Evolutionary conservation across 768 basidiomycete species (phyloP), one percentile per base, ranked within the genome.

Genomic region (Leccinum boreale): DNA sequence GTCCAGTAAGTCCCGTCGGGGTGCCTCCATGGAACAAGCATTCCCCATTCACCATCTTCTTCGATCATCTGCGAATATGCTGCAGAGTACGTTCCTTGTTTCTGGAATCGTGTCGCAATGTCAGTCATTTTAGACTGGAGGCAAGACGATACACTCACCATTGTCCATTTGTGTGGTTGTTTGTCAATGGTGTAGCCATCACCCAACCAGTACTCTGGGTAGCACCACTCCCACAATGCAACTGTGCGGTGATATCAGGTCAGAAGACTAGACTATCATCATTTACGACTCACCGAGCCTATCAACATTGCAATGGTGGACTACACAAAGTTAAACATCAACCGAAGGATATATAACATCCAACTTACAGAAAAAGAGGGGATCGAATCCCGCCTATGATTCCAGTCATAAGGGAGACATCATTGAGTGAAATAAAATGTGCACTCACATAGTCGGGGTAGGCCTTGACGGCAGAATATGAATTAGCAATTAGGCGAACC

Each of bases 211-310:
- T 69, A 70, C 7, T 66, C 55, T 4, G 55, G 50, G 55, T 70
- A 70, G 49, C 61, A 67, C 66, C 70, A 70, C n/a, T 70, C 69
- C 69, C 70, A 70, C 52, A 70, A 46, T 14, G 70, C 70, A 26
- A 59, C 69, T 68, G 36, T 3, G 14, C 19, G 28, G 21, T 15
- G 19, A 17, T 23, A n/a, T 48, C 35, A 14, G 36, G 19, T 56
- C 7, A 67, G 39, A 28, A 26, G 5, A 10, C 26, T 14, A 15
- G 35, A 35, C 24, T 15, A 21, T n/a, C 1, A 24, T 10, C 10
- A n/a, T 11, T 44, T 10, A 21, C 19, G 42, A 21, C 36, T 12
- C 46, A 69, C 67, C 21, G 28, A 68, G 48, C 23, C 67, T 65
- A 47, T 69, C 68, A 5, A 67, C 57, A 19, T 63, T 68, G 55